A percentile compares a stretch with the other conserved stretches of the same genome.
Evolutionary conservation across 208 protist genomes (phyloP).

Genomic region (Paratrypanosoma confusum): DNA sequence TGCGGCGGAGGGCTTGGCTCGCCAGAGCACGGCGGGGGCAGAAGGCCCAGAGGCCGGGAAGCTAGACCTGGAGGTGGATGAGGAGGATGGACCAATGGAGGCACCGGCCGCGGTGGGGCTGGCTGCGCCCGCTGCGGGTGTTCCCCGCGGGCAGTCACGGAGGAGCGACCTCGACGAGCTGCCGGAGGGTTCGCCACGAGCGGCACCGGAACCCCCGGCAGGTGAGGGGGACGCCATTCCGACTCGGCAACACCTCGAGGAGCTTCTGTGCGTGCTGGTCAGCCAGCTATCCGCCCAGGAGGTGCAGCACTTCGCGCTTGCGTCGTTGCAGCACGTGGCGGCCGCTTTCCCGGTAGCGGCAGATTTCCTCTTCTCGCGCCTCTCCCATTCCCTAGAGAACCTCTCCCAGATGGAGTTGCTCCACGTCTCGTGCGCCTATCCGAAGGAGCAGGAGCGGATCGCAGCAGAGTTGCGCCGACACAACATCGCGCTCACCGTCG

Average conservation of each 20-base stretch:
- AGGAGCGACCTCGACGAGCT: too few relatives aligned
- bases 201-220: too few relatives aligned
- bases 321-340: conserved; percentile 24
- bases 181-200: too few relatives aligned
- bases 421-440: conserved; percentile 36
- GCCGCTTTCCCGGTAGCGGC: conserved; percentile 26
- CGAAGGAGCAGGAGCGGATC: conserved; percentile 19
- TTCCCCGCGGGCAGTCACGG: too few relatives aligned
- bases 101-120: too few relatives aligned
- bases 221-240: too few relatives aligned
- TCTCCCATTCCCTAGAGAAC: conserved; percentile 17
- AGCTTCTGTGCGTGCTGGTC: conserved; percentile 12
- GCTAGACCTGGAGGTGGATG: background rate
- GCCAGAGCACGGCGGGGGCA: too few relatives aligned
- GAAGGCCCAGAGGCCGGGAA: background rate
- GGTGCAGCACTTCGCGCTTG: conserved; percentile 37
- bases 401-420: conserved; percentile 55
- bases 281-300: conserved; percentile 16
- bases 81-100: too few relatives aligned
- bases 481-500: conserved; percentile 42
- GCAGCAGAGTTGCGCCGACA: conserved; percentile 19
- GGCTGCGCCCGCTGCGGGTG: too few relatives aligned
- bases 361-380: conserved; percentile 16
- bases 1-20: too few relatives aligned
- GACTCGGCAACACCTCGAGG: conserved; percentile 2